phyloP scores from a whole-genome alignment of 768 basidiomycete species.

The Leccinum olivaceopallidum region DNA sequence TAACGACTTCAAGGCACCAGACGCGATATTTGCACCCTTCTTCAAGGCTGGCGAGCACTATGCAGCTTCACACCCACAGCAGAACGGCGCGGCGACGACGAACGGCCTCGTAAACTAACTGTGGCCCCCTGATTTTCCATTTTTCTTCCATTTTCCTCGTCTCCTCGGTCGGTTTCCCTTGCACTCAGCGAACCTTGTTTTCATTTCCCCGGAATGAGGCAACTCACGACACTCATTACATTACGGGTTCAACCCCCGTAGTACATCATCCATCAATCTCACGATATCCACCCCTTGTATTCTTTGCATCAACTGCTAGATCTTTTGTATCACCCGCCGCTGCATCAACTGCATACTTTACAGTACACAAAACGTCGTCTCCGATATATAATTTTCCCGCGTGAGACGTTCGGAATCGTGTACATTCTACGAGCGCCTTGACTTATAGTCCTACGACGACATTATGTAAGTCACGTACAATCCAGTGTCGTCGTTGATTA shows the following conservation, averaged over 20 bases:
- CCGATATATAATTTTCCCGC: slow-evolving; percentile 16
- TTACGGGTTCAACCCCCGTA: slow-evolving; percentile 89
- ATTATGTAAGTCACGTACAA: background rate
- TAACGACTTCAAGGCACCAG: slow-evolving; percentile 88
- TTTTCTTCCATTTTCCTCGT: background rate
- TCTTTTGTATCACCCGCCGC: slow-evolving; percentile 24
- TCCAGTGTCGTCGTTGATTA: slow-evolving; percentile 7
- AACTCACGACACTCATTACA: slow-evolving; percentile 34
- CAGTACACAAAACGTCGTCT: slow-evolving; percentile 6
- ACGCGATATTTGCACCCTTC: slow-evolving; percentile 89
- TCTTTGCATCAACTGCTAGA: slow-evolving; percentile 29
- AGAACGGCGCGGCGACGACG: slow-evolving; percentile 29
- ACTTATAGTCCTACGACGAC: slow-evolving; percentile 2
- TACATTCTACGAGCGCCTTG: slow-evolving; percentile 20
- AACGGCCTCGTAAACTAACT: slow-evolving; percentile 40
- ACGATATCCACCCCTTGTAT: slow-evolving; percentile 24
- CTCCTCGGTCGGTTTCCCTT: background rate
- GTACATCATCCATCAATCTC: slow-evolving; percentile 32
- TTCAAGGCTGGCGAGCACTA: slow-evolving; percentile 71
- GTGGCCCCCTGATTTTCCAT: background rate
- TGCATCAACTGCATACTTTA: slow-evolving; percentile 63
- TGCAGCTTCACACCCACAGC: slow-evolving; percentile 38
- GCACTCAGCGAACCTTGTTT: slow-evolving; percentile 3
- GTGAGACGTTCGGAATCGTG: slow-evolving; percentile 13
- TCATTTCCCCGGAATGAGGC: slow-evolving; percentile 20